phyloP scores from a whole-genome alignment of 257 asterid genomes.

The Plantago ovata region DNA sequence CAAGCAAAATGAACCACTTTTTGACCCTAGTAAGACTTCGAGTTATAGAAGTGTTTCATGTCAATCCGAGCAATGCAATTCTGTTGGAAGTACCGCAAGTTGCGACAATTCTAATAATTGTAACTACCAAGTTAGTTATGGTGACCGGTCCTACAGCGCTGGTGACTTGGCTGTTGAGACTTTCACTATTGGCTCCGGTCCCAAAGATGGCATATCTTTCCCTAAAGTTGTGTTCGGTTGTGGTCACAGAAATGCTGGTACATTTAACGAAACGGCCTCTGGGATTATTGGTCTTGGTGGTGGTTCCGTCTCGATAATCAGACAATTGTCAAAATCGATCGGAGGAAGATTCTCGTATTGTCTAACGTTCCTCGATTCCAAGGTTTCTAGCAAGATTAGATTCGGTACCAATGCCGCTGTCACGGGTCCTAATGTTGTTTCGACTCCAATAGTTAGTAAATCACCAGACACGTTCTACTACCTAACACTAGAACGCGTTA shows the following conservation, averaged over 20 bases:
- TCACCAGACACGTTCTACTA: conserved; percentile 29
- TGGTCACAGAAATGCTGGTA: conserved; percentile 36
- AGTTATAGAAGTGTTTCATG: conserved; percentile 31
- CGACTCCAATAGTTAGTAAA: conserved; percentile 35
- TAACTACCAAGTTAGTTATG: conserved; percentile 26
- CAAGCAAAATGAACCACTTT: conserved; percentile 38
- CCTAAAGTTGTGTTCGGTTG: conserved; percentile 49
- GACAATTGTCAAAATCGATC: conserved; percentile 26
- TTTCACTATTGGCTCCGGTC: conserved; percentile 25
- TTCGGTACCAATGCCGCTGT: conserved; percentile 38
- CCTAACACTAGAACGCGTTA: conserved; percentile 35
- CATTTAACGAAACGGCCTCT: conserved; percentile 18
- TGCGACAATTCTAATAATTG: conserved; percentile 26
- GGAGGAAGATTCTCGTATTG: conserved; percentile 49
- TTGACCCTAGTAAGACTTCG: conserved; percentile 26
- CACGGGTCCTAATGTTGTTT: conserved; percentile 23
- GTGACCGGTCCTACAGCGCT: conserved; percentile 25
- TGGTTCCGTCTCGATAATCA: conserved; percentile 38
- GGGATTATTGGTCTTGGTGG: conserved; percentile 61
- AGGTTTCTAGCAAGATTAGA: conserved; percentile 34
- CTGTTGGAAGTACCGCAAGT: neutral
- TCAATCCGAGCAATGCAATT: conserved; percentile 20
- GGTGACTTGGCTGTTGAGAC: conserved; percentile 49
- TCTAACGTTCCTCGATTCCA: conserved; percentile 16
- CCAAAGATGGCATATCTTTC: conserved; percentile 19